Evolutionary conservation across 495 filamentous ascomycete genomes (phyloP).

Genomic region (Daldinia bambusicola): DNA sequence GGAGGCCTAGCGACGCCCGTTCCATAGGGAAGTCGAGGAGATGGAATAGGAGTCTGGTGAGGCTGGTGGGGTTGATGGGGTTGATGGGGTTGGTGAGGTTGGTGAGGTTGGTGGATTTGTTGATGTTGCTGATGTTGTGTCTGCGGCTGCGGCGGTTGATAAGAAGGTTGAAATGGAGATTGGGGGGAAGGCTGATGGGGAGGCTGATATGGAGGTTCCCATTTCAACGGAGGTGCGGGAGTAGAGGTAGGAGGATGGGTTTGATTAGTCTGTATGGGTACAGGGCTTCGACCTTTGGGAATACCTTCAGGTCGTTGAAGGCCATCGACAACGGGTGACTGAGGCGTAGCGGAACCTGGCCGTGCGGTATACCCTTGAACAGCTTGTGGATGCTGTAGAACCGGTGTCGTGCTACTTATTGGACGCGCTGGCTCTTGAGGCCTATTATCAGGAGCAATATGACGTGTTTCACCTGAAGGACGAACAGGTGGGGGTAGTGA

Average conservation of each 20-base stretch:
- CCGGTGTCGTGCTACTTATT: constrained; percentile 43
- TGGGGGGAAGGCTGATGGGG: constrained; percentile 35
- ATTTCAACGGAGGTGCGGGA: constrained; percentile 52
- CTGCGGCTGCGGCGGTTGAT: constrained; percentile 38
- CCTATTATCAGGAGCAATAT: constrained; percentile 36
- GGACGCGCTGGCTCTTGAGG: constrained; percentile 47
- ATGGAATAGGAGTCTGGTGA: constrained; percentile 44
- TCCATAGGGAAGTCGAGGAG: constrained; percentile 43
- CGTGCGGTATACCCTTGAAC: constrained; percentile 44
- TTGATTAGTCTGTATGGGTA: constrained; percentile 42
- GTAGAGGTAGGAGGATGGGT: constrained; percentile 31
- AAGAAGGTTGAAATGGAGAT: constrained; percentile 26
- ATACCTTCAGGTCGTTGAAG: constrained; percentile 45
- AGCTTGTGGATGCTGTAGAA: constrained; percentile 57
- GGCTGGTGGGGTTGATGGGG: too few species aligned
- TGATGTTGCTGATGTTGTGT: constrained; percentile 32
- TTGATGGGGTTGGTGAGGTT: constrained; percentile 38
- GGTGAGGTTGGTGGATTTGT: constrained; percentile 39
- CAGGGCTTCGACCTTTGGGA: constrained; percentile 44
- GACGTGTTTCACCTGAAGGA: constrained; percentile 37
- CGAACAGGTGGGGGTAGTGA: constrained; percentile 24
- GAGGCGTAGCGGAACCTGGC: constrained; percentile 40
- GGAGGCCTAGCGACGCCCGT: constrained; percentile 41
- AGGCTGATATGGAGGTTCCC: constrained; percentile 63
- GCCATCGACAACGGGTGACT: constrained; percentile 44